These are phyloP conservation scores for Blyttiomyces sp. DNA, from an alignment of 371 early-diverging fungal genomes.

Conservation along the genomic window DNA sequence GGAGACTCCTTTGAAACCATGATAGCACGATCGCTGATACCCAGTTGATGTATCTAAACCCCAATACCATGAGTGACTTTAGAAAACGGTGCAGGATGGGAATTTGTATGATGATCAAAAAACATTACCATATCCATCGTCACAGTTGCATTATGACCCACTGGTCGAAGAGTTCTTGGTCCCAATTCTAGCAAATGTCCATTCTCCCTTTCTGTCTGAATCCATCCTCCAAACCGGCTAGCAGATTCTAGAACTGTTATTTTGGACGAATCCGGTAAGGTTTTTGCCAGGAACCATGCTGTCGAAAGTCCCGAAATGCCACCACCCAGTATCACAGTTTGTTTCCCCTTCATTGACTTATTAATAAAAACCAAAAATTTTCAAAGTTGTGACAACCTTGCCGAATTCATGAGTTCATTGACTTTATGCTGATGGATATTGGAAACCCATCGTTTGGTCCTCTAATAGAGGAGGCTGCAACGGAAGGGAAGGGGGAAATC, in stretches of 20 bases:
- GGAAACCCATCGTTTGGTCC: too few species aligned
- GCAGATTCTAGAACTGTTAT: slow-evolving; percentile 68
- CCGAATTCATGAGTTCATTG: too few species aligned
- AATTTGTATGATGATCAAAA: neutral
- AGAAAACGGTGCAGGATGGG: neutral
- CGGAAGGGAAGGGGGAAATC: too few species aligned
- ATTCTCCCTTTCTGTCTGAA: neutral
- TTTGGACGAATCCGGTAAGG: slow-evolving; percentile 56
- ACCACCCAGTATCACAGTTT: slow-evolving; percentile 78
- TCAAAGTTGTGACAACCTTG: too few species aligned
- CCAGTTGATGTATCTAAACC: slow-evolving; percentile 58
- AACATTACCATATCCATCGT: slow-evolving; percentile 73
- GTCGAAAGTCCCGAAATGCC: slow-evolving; percentile 89
- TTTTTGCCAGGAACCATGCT: slow-evolving; percentile 70
- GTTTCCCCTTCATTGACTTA: too few species aligned
- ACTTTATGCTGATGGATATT: too few species aligned
- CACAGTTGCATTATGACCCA: slow-evolving; percentile 65
- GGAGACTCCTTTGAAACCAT: slow-evolving; percentile 64
- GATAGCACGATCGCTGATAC: slow-evolving; percentile 53
- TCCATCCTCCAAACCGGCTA: slow-evolving; percentile 77
- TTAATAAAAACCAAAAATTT: too few species aligned
- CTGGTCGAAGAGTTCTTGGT: slow-evolving; percentile 82
- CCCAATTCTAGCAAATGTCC: slow-evolving; percentile 73
- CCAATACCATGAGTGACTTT: neutral
- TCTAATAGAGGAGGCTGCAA: too few species aligned